Percentiles rank a stretch among this genome's conserved stretches.
Evolutionary conservation across 164 flowering plant genomes (phyloP).

Genomic region (Protea cynaroides): DNA sequence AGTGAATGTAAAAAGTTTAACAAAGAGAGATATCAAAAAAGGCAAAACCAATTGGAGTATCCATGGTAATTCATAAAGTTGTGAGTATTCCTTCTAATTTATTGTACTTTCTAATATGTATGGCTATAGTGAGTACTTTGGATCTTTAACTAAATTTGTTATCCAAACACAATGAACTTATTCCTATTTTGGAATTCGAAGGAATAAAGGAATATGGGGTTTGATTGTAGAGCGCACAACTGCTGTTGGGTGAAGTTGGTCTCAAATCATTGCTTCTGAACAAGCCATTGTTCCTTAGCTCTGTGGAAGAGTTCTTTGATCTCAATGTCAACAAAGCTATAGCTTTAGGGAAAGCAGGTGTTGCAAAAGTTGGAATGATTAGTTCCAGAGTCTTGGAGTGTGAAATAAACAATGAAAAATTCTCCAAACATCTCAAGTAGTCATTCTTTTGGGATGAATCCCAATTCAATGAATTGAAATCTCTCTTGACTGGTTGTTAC

Average conservation of each 20-base stretch:
- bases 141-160: background rate
- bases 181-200: background rate
- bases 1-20: too few species aligned
- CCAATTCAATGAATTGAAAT: constrained; percentile 7
- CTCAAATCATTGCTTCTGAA: constrained; percentile 35
- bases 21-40: constrained; percentile 16
- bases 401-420: constrained; percentile 45
- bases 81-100: constrained; percentile 27
- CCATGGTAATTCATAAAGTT: constrained; percentile 7
- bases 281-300: constrained; percentile 41
- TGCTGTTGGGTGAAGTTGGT: constrained; percentile 2
- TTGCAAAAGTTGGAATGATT: constrained; percentile 9
- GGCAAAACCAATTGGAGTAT: constrained; percentile 21
- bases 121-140: background rate
- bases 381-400: constrained; percentile 38
- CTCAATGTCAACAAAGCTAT: constrained; percentile 16
- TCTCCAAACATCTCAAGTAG: constrained; percentile 12
- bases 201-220: background rate
- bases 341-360: constrained; percentile 4
- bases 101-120: background rate
- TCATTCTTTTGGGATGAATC: constrained; percentile 2
- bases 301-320: constrained; percentile 46
- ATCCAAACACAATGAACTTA: background rate
- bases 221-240: constrained; percentile 15
- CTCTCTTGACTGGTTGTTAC: constrained; percentile 43